Evolutionary conservation across 192 early-diverging fungal species (phyloP).

Genomic region (Dissophora ornata): DNA sequence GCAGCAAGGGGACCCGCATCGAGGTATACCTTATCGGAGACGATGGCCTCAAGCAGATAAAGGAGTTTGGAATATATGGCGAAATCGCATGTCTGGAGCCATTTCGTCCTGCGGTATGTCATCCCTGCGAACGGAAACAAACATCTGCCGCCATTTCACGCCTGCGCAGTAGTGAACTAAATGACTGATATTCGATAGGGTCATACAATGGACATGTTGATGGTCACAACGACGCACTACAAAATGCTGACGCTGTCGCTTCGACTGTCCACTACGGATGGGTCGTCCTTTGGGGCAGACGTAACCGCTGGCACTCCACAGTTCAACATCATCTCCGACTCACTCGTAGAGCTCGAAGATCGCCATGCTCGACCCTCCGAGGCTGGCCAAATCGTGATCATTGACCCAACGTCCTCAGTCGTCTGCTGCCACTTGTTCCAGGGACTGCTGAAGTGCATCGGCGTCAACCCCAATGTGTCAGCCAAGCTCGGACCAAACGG

Average conservation of each 20-base stretch:
- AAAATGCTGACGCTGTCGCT: constrained; percentile 80
- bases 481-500: not conserved
- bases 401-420: constrained; percentile 67
- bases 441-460: constrained; percentile 75
- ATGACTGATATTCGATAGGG: constrained; percentile 51
- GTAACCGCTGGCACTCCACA: constrained; percentile 3
- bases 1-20: constrained; percentile 67
- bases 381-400: constrained; percentile 60
- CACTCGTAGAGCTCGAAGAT: constrained; percentile 70
- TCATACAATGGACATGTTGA: constrained; percentile 67
- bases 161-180: not conserved
- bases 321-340: constrained; percentile 70
- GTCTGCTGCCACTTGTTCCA: constrained; percentile 74
- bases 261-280: constrained; percentile 53
- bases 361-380: constrained; percentile 65
- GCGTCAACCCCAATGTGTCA: constrained; percentile 52
- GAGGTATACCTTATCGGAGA: constrained; percentile 66
- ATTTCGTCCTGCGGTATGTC: constrained; percentile 59
- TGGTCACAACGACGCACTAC: constrained; percentile 75
- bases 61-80: constrained; percentile 76
- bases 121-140: too few relatives aligned
- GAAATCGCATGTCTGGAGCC: constrained; percentile 68
- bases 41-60: constrained; percentile 60
- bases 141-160: too few relatives aligned
- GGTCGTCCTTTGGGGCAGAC: not conserved